phyloP scores from a whole-genome alignment of 1,284 basidiomycete genomes.

The Omphalotus olearius region DNA sequence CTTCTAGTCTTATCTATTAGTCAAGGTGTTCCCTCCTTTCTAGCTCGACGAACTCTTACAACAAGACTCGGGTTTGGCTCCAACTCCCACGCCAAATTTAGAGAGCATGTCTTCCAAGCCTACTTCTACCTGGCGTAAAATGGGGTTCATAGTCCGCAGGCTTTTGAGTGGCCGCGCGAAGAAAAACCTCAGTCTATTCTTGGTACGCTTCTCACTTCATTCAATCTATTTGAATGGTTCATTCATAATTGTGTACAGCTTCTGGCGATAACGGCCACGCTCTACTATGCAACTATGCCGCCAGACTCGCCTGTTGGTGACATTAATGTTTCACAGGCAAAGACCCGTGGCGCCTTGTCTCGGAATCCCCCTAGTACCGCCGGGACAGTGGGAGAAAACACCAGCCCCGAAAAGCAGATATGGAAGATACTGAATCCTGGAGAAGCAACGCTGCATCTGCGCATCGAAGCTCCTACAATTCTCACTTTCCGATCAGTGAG shows the following conservation, averaged over 20 bases:
- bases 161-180: conserved; percentile 69
- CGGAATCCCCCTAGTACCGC: conserved; percentile 24
- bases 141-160: conserved; percentile 39
- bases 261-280: conserved; percentile 64
- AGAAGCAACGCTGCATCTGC: conserved; percentile 65
- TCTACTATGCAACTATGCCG: conserved; percentile 68
- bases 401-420: conserved; percentile 56
- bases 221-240: conserved; percentile 1
- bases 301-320: conserved; percentile 22
- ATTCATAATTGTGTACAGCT: conserved; percentile 39
- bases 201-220: conserved; percentile 45
- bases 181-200: conserved; percentile 76
- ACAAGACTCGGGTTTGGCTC: conserved; percentile 53
- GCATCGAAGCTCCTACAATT: conserved; percentile 77
- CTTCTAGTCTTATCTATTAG: conserved; percentile 2
- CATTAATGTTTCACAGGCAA: conserved; percentile 22
- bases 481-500: conserved; percentile 57
- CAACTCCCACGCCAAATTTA: conserved; percentile 27
- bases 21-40: neutral
- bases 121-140: conserved; percentile 40
- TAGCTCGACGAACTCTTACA: conserved; percentile 77
- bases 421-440: conserved; percentile 83
- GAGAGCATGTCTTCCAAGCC: conserved; percentile 26
- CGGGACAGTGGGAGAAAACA: conserved; percentile 24
- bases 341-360: conserved; percentile 31